Conservation (phyloP, 2,329 filamentous ascomycete genomes). For the Exserohilum rostratum region DNA sequence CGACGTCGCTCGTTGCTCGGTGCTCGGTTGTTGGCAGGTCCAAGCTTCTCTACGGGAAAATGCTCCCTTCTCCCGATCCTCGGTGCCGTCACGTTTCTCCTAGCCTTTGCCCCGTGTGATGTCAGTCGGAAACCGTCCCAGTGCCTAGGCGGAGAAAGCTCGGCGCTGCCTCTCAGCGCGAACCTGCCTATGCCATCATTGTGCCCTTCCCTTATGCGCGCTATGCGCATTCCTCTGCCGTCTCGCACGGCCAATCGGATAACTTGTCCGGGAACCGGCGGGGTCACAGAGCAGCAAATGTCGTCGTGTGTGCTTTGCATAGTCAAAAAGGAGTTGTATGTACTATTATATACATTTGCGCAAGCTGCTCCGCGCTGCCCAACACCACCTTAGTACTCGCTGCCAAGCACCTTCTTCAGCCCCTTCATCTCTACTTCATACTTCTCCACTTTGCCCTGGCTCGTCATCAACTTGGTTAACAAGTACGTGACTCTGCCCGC, state of each 20-base stretch:
- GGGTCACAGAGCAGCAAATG: neutral
- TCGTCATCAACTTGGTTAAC: conserved; percentile 72
- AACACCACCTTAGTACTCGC: conserved; percentile 51
- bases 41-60: conserved; percentile 21
- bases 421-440: conserved; percentile 74
- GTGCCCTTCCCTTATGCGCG: neutral
- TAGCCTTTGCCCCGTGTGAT: conserved; percentile 6
- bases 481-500: conserved; percentile 72
- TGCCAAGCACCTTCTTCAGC: conserved; percentile 73
- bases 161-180: neutral
- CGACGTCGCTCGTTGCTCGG: conserved; percentile 13
- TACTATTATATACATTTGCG: neutral
- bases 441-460: conserved; percentile 74
- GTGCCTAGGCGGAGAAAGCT: neutral
- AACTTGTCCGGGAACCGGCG: neutral
- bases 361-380: neutral
- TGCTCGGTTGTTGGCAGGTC: conserved; percentile 16
- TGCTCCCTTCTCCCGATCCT: conserved; percentile 18
- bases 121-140: conserved; percentile 7
- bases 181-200: neutral
- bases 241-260: neutral
- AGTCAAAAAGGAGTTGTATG: neutral
- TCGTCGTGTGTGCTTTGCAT: neutral
- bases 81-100: conserved; percentile 8
- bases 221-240: neutral